Evolutionary conservation across 441 rosid species (phyloP), one percentile per base, ranked within the genome.

Genomic region (Isatis lusitanica): DNA sequence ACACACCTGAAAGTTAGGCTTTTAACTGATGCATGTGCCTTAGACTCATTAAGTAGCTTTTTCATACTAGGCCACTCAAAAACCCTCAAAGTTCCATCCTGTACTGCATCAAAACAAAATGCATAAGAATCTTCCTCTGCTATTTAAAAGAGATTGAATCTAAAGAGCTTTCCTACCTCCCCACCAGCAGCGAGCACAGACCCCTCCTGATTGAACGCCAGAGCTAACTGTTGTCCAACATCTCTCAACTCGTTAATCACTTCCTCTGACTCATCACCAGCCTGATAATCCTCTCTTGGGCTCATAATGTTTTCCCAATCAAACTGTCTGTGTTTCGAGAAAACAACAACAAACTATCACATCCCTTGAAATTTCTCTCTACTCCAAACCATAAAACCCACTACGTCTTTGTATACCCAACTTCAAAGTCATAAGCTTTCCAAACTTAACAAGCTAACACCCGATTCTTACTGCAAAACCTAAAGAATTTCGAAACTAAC

Each of bases 1-100:
- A 5, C 61, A 47, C 55, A 96, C 99, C 99, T 96, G 90, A 96
- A 93, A 79, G 87, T 81, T 52, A 93, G 74, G 85, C 85, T 86
- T 76, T 87, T 91, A 9, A 88, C 73, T 18, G 90, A 82, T 43
- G 83, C n/a, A 82, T 90, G 92, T 66, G 91, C 92, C 78, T 87
- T 43, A 66, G 82, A 83, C 78, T 91, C 90, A 43, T 88, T 70
- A 39, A 91, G 83, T 79, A 87, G 73, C 13, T 50, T 71, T 52
- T 84, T 89, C 97, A 96, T 86, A 85, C 91, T 80, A 59, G 97
- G 97, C 99, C 99, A 95, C 81, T 88, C 85, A 77, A 91, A 89
- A 81, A 91, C 83, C 77, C 93, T 87, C 82, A 95, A 82, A 73
- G 70, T 83, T 50, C 98, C 98, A 84, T 95, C 96, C 98, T 92